These are phyloP conservation scores for Grigorovia yakushimaensis DNA, from an alignment of 805 yeast genomes.

Conservation along the genomic window DNA sequence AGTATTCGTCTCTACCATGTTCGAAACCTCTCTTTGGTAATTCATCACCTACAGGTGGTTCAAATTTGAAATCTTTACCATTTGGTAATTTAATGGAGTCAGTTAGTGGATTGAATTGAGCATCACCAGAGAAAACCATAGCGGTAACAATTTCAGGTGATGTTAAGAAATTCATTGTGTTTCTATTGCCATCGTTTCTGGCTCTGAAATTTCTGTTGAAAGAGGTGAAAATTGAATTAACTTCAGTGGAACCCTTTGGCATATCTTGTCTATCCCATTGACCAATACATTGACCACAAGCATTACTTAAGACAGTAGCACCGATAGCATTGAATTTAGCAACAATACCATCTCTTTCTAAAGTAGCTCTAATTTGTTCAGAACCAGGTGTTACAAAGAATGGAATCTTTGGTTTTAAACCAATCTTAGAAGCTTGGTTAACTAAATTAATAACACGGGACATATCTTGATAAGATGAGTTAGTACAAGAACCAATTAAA, in stretches of 20 bases:
- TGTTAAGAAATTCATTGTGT: conserved; percentile 95
- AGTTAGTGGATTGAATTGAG: conserved; percentile 82
- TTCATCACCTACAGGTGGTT: conserved; percentile 76
- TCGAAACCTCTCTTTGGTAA: conserved; percentile 72
- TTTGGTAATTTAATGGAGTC: conserved; percentile 66
- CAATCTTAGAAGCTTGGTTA: conserved; percentile 75
- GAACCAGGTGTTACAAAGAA: conserved; percentile 97
- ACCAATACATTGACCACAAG: conserved; percentile 99
- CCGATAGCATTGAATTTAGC: conserved; percentile 76
- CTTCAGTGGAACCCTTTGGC: conserved; percentile 49
- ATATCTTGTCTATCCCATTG: conserved; percentile 96
- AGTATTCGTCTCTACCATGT: conserved; percentile 62
- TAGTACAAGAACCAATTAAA: conserved; percentile 95
- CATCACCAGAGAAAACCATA: conserved; percentile 88
- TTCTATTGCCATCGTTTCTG: conserved; percentile 97
- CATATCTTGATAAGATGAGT: conserved; percentile 98
- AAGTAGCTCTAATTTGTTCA: conserved; percentile 94
- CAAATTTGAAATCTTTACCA: conserved; percentile 69
- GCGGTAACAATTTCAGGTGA: conserved; percentile 98
- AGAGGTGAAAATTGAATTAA: conserved; percentile 88
- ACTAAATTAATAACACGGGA: conserved; percentile 88
- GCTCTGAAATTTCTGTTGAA: conserved; percentile 97
- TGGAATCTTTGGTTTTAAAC: conserved; percentile 82
- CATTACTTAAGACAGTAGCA: conserved; percentile 89
- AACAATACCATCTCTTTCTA: conserved; percentile 88